These are phyloP conservation scores for Pilobolus umbonatus DNA, from an alignment of 192 early-diverging fungal species.

Conservation along the genomic window DNA sequence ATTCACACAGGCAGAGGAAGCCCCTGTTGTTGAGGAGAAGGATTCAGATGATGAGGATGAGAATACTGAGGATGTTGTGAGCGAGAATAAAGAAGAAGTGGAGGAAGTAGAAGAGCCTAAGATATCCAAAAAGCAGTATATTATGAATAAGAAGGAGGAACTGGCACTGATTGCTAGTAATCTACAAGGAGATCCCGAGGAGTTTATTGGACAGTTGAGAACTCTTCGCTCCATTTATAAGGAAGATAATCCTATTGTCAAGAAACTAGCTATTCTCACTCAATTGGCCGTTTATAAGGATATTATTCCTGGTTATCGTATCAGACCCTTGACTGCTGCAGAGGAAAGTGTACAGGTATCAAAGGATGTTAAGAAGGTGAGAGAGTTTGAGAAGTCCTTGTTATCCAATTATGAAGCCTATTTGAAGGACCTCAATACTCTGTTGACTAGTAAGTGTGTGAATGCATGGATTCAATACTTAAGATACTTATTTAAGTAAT, in stretches of 20 bases:
- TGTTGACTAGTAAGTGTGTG: slow-evolving; percentile 28
- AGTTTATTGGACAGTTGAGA: slow-evolving; percentile 61
- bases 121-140: slow-evolving; percentile 51
- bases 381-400: slow-evolving; percentile 81
- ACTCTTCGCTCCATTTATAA: slow-evolving; percentile 60
- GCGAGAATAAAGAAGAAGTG: slow-evolving; percentile 21
- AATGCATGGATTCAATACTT: not conserved
- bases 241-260: slow-evolving; percentile 59
- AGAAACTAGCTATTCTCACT: slow-evolving; percentile 76
- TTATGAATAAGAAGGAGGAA: slow-evolving; percentile 66
- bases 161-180: slow-evolving; percentile 75
- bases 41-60: slow-evolving; percentile 25
- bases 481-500: not conserved
- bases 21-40: slow-evolving; percentile 30
- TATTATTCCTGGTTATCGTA: slow-evolving; percentile 92
- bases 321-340: slow-evolving; percentile 78
- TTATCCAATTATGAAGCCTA: slow-evolving; percentile 81
- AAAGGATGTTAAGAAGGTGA: slow-evolving; percentile 85
- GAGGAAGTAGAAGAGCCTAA: slow-evolving; percentile 34
- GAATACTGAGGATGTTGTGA: slow-evolving; percentile 22
- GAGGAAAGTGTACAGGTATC: slow-evolving; percentile 74
- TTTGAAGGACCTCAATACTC: slow-evolving; percentile 65
- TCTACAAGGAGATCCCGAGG: slow-evolving; percentile 82
- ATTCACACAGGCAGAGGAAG: slow-evolving; percentile 39
- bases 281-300: slow-evolving; percentile 93